Percentiles rank a stretch among this genome's conserved stretches.
These are phyloP conservation scores for Paracoccidioides lutzii DNA, from an alignment of 2,329 filamentous ascomycete species.

Conservation along the genomic window DNA sequence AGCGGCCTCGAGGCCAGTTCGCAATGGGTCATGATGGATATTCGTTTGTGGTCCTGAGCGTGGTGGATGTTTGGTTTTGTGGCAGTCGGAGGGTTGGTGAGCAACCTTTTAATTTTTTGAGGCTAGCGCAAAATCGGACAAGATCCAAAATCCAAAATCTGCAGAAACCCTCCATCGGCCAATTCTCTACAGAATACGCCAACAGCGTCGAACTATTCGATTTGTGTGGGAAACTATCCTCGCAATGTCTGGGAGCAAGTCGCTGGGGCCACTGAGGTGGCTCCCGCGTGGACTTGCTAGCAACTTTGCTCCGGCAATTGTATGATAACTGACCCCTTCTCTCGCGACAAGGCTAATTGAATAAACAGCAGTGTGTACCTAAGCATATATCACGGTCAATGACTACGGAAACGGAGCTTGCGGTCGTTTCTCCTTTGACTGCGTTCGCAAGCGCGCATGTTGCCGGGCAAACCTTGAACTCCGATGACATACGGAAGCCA, in stretches of 20 bases:
- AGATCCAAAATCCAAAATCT: constrained; percentile 5
- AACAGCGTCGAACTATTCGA: not conserved
- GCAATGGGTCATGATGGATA: constrained; percentile 27
- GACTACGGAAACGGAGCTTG: constrained; percentile 35
- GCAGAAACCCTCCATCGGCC: not conserved
- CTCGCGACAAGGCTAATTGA: constrained; percentile 4
- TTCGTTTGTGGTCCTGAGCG: constrained; percentile 4
- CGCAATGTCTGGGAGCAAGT: constrained; percentile 26
- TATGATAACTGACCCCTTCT: not conserved
- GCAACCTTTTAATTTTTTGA: constrained; percentile 8
- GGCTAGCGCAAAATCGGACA: constrained; percentile 12
- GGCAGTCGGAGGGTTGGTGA: constrained; percentile 8
- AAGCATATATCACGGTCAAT: constrained; percentile 24
- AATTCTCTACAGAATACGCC: not conserved
- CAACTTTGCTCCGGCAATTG: constrained; percentile 5
- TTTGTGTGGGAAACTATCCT: constrained; percentile 1
- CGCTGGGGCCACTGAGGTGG: constrained; percentile 26
- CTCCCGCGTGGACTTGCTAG: constrained; percentile 19
- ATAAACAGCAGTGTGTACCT: constrained; percentile 9
- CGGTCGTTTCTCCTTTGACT: constrained; percentile 18
- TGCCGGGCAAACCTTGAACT: constrained; percentile 2
- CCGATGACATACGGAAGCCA: constrained; percentile 13
- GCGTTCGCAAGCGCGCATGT: constrained; percentile 8
- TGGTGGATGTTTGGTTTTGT: constrained; percentile 11
- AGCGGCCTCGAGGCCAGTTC: constrained; percentile 32